Percentiles rank a stretch among this genome's conserved stretches.
These are phyloP conservation scores for Rhodotorula babjevae DNA, from an alignment of 768 basidiomycete genomes.

Conservation along the genomic window DNA sequence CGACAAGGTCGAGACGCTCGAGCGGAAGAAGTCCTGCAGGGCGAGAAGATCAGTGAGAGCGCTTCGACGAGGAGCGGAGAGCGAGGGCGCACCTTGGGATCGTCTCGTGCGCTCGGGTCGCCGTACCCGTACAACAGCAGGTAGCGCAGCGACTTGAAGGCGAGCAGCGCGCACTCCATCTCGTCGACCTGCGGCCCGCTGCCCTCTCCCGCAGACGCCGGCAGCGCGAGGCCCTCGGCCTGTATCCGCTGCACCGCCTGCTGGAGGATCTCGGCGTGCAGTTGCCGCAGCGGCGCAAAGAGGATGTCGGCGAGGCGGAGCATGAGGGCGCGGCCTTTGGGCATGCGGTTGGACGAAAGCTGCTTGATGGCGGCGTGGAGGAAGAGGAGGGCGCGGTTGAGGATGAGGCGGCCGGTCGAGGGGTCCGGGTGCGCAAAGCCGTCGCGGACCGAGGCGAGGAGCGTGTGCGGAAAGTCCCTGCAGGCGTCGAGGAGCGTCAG, in stretches of 20 bases:
- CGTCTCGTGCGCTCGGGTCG: conserved; percentile 54
- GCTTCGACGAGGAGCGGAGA: not conserved
- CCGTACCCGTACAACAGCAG: conserved; percentile 58
- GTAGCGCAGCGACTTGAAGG: conserved; percentile 70
- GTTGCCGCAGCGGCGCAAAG: conserved; percentile 56
- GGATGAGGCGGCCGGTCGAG: conserved; percentile 42
- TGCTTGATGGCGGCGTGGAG: conserved; percentile 36
- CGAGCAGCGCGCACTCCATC: conserved; percentile 60
- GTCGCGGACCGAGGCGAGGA: conserved; percentile 58
- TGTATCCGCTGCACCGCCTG: conserved; percentile 48
- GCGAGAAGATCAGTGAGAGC: not conserved
- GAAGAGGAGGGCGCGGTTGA: conserved; percentile 37
- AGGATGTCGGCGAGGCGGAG: conserved; percentile 53
- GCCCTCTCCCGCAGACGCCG: conserved; percentile 42
- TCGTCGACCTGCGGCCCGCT: conserved; percentile 47
- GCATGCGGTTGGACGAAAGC: conserved; percentile 40
- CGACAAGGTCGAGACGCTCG: conserved; percentile 21
- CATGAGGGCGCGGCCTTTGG: conserved; percentile 34
- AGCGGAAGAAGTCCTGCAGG: conserved; percentile 29
- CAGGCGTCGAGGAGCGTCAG: conserved; percentile 14
- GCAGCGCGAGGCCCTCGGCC: conserved; percentile 4
- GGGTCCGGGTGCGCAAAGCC: conserved; percentile 51
- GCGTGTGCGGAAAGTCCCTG: conserved; percentile 60
- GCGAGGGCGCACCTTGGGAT: conserved; percentile 16
- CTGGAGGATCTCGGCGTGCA: conserved; percentile 59